phyloP scores from a whole-genome alignment of 208 protist species.

The Vickermania ingenoplastis region DNA sequence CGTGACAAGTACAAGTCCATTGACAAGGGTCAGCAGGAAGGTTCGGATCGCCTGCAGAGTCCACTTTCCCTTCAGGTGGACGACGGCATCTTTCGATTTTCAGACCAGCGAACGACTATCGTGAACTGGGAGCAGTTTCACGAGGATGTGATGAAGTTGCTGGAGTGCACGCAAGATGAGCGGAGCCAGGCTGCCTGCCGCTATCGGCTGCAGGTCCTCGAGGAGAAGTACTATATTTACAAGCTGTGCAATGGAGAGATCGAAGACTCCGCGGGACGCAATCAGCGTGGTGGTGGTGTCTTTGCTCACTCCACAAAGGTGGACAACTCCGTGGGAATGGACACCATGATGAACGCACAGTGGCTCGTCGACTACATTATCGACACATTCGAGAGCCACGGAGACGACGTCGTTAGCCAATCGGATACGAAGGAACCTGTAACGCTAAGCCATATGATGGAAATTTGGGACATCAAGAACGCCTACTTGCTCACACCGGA shows the following conservation, averaged over 20 bases:
- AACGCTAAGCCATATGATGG: constrained; percentile 47
- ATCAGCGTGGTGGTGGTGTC: constrained; percentile 58
- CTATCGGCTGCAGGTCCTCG: constrained; percentile 82
- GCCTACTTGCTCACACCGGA: constrained; percentile 85
- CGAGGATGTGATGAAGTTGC: constrained; percentile 41
- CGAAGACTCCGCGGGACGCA: constrained; percentile 54
- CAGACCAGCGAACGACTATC: constrained; percentile 24
- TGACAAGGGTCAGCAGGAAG: constrained; percentile 54
- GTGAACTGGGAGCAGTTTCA: constrained; percentile 72
- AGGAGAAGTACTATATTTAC: constrained; percentile 92
- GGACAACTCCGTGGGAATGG: constrained; percentile 88
- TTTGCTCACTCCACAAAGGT: constrained; percentile 88
- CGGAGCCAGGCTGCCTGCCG: constrained; percentile 35
- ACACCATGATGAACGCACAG: constrained; percentile 81
- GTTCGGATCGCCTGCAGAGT: constrained; percentile 8
- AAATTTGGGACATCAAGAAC: constrained; percentile 55
- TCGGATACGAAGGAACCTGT: constrained; percentile 16
- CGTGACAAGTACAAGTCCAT: constrained; percentile 59
- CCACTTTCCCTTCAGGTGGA: constrained; percentile 49
- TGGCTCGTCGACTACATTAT: constrained; percentile 89
- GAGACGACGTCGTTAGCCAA: constrained; percentile 64
- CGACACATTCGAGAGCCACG: constrained; percentile 64
- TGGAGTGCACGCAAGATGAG: constrained; percentile 36
- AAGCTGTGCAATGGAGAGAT: constrained; percentile 80
- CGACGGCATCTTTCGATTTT: constrained; percentile 53